phyloP scores from a whole-genome alignment of 805 yeast species.

The Barnettozyma siamensis region DNA sequence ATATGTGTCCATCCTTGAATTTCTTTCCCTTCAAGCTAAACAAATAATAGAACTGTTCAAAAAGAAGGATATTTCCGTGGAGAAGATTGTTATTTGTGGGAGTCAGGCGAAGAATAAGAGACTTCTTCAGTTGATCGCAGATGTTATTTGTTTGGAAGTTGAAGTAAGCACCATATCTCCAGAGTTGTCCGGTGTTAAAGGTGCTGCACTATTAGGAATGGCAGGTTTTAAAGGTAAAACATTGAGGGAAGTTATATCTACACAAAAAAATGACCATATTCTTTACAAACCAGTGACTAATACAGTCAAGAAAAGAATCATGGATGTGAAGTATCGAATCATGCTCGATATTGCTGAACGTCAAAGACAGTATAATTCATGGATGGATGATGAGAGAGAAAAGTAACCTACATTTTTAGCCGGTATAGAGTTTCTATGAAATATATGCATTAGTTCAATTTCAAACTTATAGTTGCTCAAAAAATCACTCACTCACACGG shows the following conservation, averaged over 20 bases:
- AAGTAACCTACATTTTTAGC: too few relatives aligned
- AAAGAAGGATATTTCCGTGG: constrained; percentile 20
- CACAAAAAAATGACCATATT: constrained; percentile 6
- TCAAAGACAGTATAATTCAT: constrained; percentile 28
- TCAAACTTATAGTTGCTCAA: too few relatives aligned
- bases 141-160: constrained; percentile 22
- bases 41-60: constrained; percentile 33
- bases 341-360: constrained; percentile 31
- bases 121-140: constrained; percentile 29
- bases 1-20: constrained; percentile 45
- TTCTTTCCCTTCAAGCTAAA: constrained; percentile 43
- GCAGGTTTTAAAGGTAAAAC: constrained; percentile 10
- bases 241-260: constrained; percentile 11
- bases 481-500: constrained; percentile 28
- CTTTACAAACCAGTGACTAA: not conserved
- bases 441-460: not conserved
- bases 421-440: too few relatives aligned
- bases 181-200: constrained; percentile 25
- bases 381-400: too few relatives aligned
- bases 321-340: constrained; percentile 23
- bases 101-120: constrained; percentile 46
- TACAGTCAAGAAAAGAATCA: constrained; percentile 3
- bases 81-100: constrained; percentile 40
- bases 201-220: constrained; percentile 23
- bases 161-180: constrained; percentile 17